Evolutionary conservation across 257 asterid species (phyloP), one percentile per base, ranked within the genome.

Genomic region (Ilex aquifolium): DNA sequence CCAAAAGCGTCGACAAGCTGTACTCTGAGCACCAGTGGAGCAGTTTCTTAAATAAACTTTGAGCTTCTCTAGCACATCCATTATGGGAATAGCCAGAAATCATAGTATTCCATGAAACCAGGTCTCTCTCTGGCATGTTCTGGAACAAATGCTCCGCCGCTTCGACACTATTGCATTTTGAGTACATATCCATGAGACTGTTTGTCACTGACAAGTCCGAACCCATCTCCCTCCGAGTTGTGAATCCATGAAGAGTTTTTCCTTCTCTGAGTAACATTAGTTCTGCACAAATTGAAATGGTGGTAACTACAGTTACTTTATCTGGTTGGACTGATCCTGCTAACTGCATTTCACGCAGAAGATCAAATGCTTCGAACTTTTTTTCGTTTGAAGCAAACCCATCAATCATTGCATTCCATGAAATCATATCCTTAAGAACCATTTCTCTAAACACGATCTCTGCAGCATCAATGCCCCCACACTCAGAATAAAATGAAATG

Each of bases 321-420:
- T 86, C 87, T 17, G 79, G 91, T 61, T 64, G 68, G 31, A 73
- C 54, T 10, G 62, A 66, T 66, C 70, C 77, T 27, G 65, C 72
- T 64, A 66, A 78, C 76, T 86, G 95, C 95, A 84, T 83, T 57
- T 72, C 64, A 54, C 59, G 77, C 21, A 84, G 68, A 71, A 63
- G 68, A 62, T 56, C 11, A 71, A 82, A 78, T 21, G 89, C 87
- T 67, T 71, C 63, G n/a, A 1, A 31, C 44, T 65, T 36, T 44
- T 76, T 70, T 32, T 68, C 87, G 62, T 72, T 82, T 46, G 66
- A 44, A 59, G 75, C 68, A 27, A 77, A 70, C 4, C 88, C 95
- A 67, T 59, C 82, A 14, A 86, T 86, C 85, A 86, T 77, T 48
- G 88, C 80, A 76, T 86, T 86, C 91, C 88, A 86, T 57, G 95